Percentiles rank a stretch among this genome's conserved stretches.
Evolutionary conservation across 345 rosid genomes (phyloP).

Genomic region (Salix exigua): DNA sequence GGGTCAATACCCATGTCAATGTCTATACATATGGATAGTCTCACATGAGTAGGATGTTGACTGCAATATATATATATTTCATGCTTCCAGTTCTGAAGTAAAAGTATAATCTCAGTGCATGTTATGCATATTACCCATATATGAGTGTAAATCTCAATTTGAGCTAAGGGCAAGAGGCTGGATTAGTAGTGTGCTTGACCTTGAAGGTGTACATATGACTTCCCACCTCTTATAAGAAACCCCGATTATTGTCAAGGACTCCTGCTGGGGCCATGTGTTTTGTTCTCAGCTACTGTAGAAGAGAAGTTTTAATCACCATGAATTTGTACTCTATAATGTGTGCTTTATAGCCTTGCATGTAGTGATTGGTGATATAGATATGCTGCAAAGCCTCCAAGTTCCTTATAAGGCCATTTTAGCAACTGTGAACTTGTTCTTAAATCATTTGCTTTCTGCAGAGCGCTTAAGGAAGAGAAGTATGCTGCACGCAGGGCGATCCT

Average conservation of each 20-base stretch:
- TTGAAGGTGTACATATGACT: not conserved
- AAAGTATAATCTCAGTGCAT: not conserved
- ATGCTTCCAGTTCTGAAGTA: not conserved
- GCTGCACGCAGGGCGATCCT: slow-evolving; percentile 83
- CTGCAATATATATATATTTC: not conserved
- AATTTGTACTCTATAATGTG: not conserved
- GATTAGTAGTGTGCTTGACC: not conserved
- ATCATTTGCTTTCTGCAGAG: slow-evolving; percentile 45
- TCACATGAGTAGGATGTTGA: not conserved
- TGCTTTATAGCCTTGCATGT: not conserved
- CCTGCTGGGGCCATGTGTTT: too few relatives aligned
- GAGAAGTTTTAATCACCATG: not conserved
- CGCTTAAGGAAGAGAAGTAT: slow-evolving; percentile 91
- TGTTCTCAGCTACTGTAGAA: too few relatives aligned
- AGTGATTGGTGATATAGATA: not conserved
- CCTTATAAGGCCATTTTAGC: not conserved
- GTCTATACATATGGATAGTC: not conserved
- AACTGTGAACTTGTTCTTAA: not conserved
- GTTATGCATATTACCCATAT: not conserved
- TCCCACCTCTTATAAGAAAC: not conserved
- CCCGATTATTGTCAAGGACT: not conserved
- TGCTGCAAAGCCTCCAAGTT: not conserved
- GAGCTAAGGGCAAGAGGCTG: not conserved
- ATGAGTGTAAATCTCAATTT: not conserved
- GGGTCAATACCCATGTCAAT: not conserved